phyloP scores from a whole-genome alignment of 2,329 filamentous ascomycete species.

The Aspergillus pseudotamarii region DNA sequence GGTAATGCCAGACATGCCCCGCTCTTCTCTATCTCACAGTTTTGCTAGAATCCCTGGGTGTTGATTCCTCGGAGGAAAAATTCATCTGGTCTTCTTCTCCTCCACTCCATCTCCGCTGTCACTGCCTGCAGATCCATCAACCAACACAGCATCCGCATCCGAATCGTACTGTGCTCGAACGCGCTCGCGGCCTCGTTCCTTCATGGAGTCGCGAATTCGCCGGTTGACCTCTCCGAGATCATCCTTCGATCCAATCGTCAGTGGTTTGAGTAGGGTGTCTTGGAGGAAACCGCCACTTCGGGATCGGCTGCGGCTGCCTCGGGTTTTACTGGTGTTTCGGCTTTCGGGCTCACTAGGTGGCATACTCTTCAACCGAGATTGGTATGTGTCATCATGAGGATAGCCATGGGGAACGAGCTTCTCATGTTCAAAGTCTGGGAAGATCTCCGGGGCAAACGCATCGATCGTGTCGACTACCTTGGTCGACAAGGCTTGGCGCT shows the following conservation, averaged over 20 bases:
- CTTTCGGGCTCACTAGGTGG: constrained; percentile 18
- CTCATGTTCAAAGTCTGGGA: constrained; percentile 79
- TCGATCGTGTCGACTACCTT: constrained; percentile 93
- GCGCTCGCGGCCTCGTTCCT: constrained; percentile 22
- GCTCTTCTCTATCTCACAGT: background rate
- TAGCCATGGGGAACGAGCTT: constrained; percentile 1
- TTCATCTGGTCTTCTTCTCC: constrained; percentile 12
- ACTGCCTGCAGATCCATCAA: constrained; percentile 6
- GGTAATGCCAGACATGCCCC: background rate
- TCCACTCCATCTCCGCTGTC: constrained; percentile 9
- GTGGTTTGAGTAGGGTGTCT: constrained; percentile 18
- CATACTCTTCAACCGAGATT: constrained; percentile 26
- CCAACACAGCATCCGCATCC: constrained; percentile 11
- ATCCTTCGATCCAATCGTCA: constrained; percentile 20
- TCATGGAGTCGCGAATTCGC: constrained; percentile 23
- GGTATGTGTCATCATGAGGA: constrained; percentile 13
- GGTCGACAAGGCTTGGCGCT: constrained; percentile 72
- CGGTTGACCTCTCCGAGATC: constrained; percentile 20
- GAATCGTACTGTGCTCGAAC: constrained; percentile 19
- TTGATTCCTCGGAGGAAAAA: background rate
- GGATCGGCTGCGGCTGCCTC: constrained; percentile 20
- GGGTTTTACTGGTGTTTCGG: constrained; percentile 17
- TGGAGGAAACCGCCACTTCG: constrained; percentile 14
- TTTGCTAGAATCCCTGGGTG: background rate
- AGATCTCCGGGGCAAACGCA: constrained; percentile 91